These are phyloP conservation scores for Pseudogymnoascus sp. DNA, from an alignment of 2,329 filamentous ascomycete species.

Conservation along the genomic window DNA sequence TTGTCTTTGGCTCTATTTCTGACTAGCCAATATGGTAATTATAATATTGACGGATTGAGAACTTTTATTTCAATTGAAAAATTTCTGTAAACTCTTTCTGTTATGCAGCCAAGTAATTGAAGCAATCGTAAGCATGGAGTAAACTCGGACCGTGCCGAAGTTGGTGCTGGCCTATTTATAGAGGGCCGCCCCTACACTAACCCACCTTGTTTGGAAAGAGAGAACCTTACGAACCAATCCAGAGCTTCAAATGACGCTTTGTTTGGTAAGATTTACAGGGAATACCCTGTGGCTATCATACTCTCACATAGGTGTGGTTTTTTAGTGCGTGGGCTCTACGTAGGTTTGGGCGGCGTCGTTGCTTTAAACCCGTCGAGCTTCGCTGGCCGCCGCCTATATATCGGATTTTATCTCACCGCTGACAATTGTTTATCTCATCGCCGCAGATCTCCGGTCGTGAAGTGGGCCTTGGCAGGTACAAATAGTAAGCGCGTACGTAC, in stretches of 20 bases:
- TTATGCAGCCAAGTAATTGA: too few species aligned
- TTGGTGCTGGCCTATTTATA: background rate
- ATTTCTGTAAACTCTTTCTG: background rate
- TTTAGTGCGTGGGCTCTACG: background rate
- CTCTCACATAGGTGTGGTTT: background rate
- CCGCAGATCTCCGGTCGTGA: background rate
- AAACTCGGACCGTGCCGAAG: background rate
- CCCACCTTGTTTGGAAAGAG: background rate
- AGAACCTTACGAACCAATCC: background rate
- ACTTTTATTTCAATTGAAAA: background rate
- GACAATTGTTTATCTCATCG: background rate
- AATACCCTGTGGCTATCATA: background rate
- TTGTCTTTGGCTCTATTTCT: background rate
- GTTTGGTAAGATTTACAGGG: background rate
- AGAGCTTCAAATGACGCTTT: background rate
- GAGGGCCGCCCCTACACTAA: background rate
- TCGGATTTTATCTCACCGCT: background rate
- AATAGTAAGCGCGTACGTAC: background rate
- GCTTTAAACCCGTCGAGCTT: background rate
- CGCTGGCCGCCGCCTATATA: background rate
- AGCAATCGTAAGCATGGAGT: background rate
- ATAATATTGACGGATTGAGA: background rate
- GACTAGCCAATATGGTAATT: background rate
- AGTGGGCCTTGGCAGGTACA: background rate
- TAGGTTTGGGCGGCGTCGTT: background rate